Evolutionary conservation across 495 filamentous ascomycete genomes (phyloP).

Genomic region (Hypoxylon lienhwacheense): DNA sequence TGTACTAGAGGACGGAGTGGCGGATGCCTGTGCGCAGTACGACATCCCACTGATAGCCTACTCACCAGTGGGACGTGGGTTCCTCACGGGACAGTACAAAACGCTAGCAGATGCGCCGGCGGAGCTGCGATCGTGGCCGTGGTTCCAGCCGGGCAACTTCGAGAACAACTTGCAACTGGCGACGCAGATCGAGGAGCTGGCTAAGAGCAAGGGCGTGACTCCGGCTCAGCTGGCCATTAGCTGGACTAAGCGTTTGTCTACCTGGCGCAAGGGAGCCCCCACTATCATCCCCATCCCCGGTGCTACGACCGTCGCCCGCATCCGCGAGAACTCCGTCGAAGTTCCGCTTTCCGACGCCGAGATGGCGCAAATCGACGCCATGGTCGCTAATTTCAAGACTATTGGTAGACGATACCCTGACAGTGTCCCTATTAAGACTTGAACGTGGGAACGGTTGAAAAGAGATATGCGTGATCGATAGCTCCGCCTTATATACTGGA

Average conservation of each 20-base stretch:
- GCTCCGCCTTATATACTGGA: neutral
- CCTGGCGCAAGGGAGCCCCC: conserved; percentile 56
- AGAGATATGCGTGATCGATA: neutral
- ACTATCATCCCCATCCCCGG: conserved; percentile 86
- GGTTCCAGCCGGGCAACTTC: conserved; percentile 72
- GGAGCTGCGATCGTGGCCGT: conserved; percentile 48
- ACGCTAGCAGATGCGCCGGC: conserved; percentile 61
- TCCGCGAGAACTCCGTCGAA: conserved; percentile 53
- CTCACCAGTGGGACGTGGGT: conserved; percentile 29
- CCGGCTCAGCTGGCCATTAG: conserved; percentile 75
- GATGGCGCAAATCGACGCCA: conserved; percentile 52
- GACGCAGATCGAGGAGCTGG: conserved; percentile 64
- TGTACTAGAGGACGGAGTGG: conserved; percentile 69
- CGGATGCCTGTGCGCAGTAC: conserved; percentile 68
- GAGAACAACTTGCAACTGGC: conserved; percentile 73
- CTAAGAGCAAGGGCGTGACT: conserved; percentile 68
- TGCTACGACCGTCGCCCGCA: conserved; percentile 52
- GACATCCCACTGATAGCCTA: conserved; percentile 74
- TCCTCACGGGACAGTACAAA: conserved; percentile 64
- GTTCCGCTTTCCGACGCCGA: conserved; percentile 54
- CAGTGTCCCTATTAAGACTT: conserved; percentile 39
- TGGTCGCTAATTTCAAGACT: conserved; percentile 47
- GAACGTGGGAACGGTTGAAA: neutral
- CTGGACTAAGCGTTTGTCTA: conserved; percentile 63
- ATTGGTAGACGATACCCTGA: conserved; percentile 47